Evolutionary conservation across 2,329 filamentous ascomycete species (phyloP).

Genomic region (Ophiosphaerella herpotricha): DNA sequence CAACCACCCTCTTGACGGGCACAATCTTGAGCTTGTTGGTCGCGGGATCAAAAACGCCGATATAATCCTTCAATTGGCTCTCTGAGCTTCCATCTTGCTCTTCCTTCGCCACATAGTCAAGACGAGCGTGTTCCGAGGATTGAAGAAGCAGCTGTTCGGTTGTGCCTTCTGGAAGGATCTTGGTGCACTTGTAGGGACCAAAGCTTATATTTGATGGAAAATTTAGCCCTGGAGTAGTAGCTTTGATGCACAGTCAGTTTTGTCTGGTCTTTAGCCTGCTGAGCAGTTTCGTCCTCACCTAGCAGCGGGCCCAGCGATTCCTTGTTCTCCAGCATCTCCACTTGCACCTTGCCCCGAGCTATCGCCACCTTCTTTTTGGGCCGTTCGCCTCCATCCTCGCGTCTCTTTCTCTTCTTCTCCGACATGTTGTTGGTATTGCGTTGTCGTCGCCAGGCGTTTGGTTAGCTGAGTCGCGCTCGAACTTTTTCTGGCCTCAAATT

Average conservation of each 20-base stretch:
- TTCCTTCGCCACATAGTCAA: constrained; percentile 63
- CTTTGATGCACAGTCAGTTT: constrained; percentile 22
- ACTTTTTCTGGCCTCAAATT: constrained; percentile 8
- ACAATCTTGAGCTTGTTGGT: constrained; percentile 59
- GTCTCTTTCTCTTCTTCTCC: constrained; percentile 48
- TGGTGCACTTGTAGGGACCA: constrained; percentile 53
- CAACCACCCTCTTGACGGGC: constrained; percentile 57
- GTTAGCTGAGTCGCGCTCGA: constrained; percentile 9
- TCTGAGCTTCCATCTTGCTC: constrained; percentile 54
- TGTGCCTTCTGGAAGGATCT: constrained; percentile 34
- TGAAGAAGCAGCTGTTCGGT: constrained; percentile 60
- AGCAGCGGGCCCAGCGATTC: constrained; percentile 56
- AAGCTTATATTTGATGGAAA: constrained; percentile 50
- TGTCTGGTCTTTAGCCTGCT: not conserved
- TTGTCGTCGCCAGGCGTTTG: constrained; percentile 1
- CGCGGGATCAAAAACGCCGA: constrained; percentile 63
- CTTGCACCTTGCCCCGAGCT: constrained; percentile 46
- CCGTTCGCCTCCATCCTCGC: constrained; percentile 31
- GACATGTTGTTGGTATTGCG: constrained; percentile 31
- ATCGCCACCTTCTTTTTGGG: constrained; percentile 53
- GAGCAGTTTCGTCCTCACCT: constrained; percentile 42
- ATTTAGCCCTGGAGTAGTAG: constrained; percentile 50
- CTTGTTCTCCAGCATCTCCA: constrained; percentile 54
- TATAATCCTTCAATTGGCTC: constrained; percentile 62
- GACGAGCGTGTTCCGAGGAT: constrained; percentile 62